These are phyloP conservation scores for Marasmius sp. DNA, from an alignment of 1,284 basidiomycete genomes.

Conservation along the genomic window DNA sequence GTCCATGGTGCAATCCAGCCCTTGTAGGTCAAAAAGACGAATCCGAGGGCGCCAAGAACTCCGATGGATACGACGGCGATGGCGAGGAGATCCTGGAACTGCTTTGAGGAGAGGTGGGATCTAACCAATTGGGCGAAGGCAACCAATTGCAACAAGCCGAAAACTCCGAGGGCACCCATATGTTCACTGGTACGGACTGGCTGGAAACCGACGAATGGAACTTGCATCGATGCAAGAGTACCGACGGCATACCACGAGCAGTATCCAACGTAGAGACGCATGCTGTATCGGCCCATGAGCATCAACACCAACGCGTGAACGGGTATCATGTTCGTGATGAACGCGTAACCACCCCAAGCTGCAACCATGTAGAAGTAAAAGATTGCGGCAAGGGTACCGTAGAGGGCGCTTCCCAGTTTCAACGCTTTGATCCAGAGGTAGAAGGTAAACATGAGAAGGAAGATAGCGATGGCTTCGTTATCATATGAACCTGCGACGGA, in stretches of 20 bases:
- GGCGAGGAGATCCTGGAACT: slow-evolving; percentile 86
- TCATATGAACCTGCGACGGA: slow-evolving; percentile 99
- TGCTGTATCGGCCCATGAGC: slow-evolving; percentile 96
- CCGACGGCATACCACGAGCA: slow-evolving; percentile 98
- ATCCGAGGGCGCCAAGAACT: slow-evolving; percentile 69
- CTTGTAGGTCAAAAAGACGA: slow-evolving; percentile 85
- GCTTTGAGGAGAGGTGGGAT: slow-evolving; percentile 87
- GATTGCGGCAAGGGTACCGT: slow-evolving; percentile 86
- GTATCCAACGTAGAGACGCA: slow-evolving; percentile 92
- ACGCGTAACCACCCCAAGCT: slow-evolving; percentile 99
- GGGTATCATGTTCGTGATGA: slow-evolving; percentile 99
- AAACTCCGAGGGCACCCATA: slow-evolving; percentile 97
- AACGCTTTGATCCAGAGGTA: slow-evolving; percentile 97
- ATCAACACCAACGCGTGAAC: slow-evolving; percentile 92
- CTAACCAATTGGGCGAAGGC: slow-evolving; percentile 92
- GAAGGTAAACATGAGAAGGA: slow-evolving; percentile 99
- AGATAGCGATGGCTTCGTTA: slow-evolving; percentile 99
- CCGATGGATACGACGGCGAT: slow-evolving; percentile 70
- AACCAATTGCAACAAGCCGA: slow-evolving; percentile 95
- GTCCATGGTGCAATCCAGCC: slow-evolving; percentile 99
- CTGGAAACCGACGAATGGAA: slow-evolving; percentile 99
- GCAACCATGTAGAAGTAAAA: slow-evolving; percentile 99
- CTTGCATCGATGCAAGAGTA: slow-evolving; percentile 97
- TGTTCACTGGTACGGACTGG: slow-evolving; percentile 98
- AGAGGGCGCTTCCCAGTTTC: slow-evolving; percentile 92